Evolutionary conservation across 768 basidiomycete genomes (phyloP), one percentile per base, ranked within the genome.

Genomic region (Leccinum variicolor): DNA sequence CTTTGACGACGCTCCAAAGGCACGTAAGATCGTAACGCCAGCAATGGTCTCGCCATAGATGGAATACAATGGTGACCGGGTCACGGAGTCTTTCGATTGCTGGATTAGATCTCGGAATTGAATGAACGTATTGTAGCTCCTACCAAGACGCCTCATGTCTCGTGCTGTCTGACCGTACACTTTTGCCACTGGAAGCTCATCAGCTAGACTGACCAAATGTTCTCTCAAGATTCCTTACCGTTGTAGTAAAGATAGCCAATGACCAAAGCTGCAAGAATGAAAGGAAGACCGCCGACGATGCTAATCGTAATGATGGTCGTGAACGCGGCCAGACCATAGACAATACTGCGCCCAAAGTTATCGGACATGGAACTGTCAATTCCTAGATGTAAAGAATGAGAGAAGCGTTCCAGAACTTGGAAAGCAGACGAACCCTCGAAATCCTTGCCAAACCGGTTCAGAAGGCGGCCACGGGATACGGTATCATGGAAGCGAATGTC

Each of bases 401-500:
- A 54, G 51, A 13, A 43, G n/a, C 4, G 11, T 26, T 28, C 10
- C 29, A 26, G 14, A 7, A 19, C 3, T 19, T 25, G 14, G 15
- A 33, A 19, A 23, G 21, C 4, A 41, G 10, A 39, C 58, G 28
- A 56, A 74, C 80, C 89, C 76, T 94, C 92, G 55, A 95, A 90
- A 68, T 95, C 94, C 70, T 95, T 95, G 45, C 94, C 93, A 61
- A 90, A 89, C 48, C 92, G 78, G 63, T 94, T 92, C 36, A 94
- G 72, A 10, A 91, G 75, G 2, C 93, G 84, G 6, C 94, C 94
- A 36, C 92, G 84, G 52, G 88, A 91, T 2, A 92, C 83, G 0
- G 94, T 97, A 66, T 97, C 94, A 64, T 96, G 94, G 79, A 97
- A 96, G 43, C 94, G 84, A 56, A 96, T 86, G 48, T 92, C 84